Conservation (phyloP, 768 basidiomycete species). For the Scleroderma bovista region DNA sequence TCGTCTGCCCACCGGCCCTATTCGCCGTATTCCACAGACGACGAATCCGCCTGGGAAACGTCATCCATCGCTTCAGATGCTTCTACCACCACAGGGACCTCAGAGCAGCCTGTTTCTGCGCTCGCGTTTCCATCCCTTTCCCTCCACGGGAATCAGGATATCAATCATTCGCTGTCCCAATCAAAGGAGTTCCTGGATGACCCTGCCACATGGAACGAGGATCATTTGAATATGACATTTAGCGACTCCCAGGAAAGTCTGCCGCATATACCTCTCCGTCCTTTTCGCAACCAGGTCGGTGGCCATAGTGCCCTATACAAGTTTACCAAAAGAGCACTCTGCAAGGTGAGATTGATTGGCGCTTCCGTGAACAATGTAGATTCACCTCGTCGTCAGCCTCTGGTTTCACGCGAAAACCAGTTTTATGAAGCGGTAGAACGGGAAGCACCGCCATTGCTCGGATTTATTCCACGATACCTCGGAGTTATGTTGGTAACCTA, state of each 20-base stretch:
- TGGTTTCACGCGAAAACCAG: conserved; percentile 93
- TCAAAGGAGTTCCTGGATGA: conserved; percentile 5
- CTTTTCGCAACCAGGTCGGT: conserved; percentile 97
- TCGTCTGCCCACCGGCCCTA: conserved; percentile 18
- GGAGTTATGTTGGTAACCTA: conserved; percentile 99
- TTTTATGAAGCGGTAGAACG: conserved; percentile 97
- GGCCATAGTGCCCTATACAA: conserved; percentile 97
- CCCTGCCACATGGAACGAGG: conserved; percentile 22
- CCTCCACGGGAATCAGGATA: conserved; percentile 13
- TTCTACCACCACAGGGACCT: conserved; percentile 48
- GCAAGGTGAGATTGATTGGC: conserved; percentile 67
- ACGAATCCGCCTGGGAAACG: conserved; percentile 73
- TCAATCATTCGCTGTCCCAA: conserved; percentile 1
- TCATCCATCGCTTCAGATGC: conserved; percentile 58
- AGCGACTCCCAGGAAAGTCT: conserved; percentile 53
- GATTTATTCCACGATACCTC: conserved; percentile 95
- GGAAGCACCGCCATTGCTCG: conserved; percentile 86
- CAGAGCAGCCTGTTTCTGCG: conserved; percentile 27
- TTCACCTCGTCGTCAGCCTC: conserved; percentile 51
- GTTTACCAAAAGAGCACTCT: conserved; percentile 95
- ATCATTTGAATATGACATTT: conserved; percentile 36
- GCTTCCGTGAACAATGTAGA: neutral
- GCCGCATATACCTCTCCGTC: conserved; percentile 87
- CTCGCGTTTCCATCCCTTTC: conserved; percentile 12
- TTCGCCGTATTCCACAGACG: conserved; percentile 73